Conservation (phyloP, 805 yeast species). For the Metschnikowia arizonensis region DNA sequence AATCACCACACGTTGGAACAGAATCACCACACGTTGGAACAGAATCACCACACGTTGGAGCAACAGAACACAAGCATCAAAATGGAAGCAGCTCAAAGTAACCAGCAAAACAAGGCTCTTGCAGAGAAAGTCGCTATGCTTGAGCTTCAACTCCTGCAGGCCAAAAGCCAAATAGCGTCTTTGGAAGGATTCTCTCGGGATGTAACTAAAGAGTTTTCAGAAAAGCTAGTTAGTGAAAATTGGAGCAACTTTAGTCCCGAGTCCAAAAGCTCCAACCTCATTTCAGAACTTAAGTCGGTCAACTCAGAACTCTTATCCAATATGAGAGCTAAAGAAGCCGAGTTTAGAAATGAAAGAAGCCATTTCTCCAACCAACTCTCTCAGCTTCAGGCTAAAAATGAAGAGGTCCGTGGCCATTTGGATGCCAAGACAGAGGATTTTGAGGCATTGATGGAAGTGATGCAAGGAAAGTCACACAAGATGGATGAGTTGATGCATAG, state of each 20-base stretch:
- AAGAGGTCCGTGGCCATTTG: conserved; percentile 37
- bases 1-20: too few relatives aligned
- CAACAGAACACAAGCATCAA: too few relatives aligned
- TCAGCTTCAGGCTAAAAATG: conserved; percentile 47
- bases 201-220: too few relatives aligned
- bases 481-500: conserved; percentile 18
- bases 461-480: conserved; percentile 24
- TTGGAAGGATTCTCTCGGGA: too few relatives aligned
- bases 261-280: not conserved
- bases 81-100: not conserved
- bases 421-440: conserved; percentile 45
- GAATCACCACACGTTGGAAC: too few relatives aligned
- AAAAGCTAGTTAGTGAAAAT: too few relatives aligned
- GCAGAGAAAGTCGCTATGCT: not conserved
- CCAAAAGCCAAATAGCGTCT: too few relatives aligned
- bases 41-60: too few relatives aligned
- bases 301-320: conserved; percentile 65
- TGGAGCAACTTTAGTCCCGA: not conserved
- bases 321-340: conserved; percentile 61
- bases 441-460: conserved; percentile 40
- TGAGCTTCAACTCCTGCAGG: not conserved
- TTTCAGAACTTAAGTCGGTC: conserved; percentile 26
- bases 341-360: conserved; percentile 51
- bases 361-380: conserved; percentile 51
- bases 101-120: not conserved